Percentiles rank a stretch among this genome's conserved stretches.
These are phyloP conservation scores for Aspergillus incahuasiensis DNA, from an alignment of 495 filamentous ascomycete genomes.

Conservation along the genomic window DNA sequence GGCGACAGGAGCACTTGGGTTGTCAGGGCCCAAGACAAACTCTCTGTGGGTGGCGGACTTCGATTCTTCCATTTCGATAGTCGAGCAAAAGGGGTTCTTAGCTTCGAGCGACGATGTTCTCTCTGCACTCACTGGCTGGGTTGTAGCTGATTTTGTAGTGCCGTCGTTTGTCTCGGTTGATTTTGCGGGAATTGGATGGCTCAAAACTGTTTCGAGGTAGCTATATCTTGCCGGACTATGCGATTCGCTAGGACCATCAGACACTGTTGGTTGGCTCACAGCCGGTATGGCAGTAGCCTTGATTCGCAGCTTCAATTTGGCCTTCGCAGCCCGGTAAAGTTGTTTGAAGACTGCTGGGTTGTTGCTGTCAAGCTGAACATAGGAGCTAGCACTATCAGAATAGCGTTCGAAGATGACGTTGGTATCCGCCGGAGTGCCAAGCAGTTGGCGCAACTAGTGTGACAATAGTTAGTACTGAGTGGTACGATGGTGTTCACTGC, in stretches of 20 bases:
- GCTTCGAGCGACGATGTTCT: slow-evolving; percentile 6
- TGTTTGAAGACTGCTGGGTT: slow-evolving; percentile 91
- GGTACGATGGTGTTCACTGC: neutral
- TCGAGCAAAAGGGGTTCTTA: slow-evolving; percentile 7
- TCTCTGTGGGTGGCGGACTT: slow-evolving; percentile 28
- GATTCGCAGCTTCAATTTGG: slow-evolving; percentile 94
- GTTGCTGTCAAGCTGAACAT: slow-evolving; percentile 69
- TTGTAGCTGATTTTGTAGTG: slow-evolving; percentile 7
- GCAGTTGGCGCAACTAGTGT: slow-evolving; percentile 66
- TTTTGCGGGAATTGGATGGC: slow-evolving; percentile 27
- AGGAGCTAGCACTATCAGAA: slow-evolving; percentile 85
- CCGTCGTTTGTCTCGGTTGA: slow-evolving; percentile 11
- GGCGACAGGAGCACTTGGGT: slow-evolving; percentile 24
- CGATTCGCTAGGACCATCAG: slow-evolving; percentile 6
- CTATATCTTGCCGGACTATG: slow-evolving; percentile 26
- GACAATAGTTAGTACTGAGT: slow-evolving; percentile 10
- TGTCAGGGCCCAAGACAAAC: slow-evolving; percentile 30
- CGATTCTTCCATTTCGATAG: slow-evolving; percentile 1
- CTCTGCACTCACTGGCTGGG: slow-evolving; percentile 4
- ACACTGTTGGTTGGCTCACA: slow-evolving; percentile 10
- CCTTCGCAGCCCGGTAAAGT: slow-evolving; percentile 93
- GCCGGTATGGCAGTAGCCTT: slow-evolving; percentile 51
- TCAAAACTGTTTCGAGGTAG: slow-evolving; percentile 43
- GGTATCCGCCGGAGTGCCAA: slow-evolving; percentile 63
- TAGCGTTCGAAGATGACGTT: slow-evolving; percentile 84